These are phyloP conservation scores for Casuarina equisetifolia DNA, from an alignment of 306 rosid species.

Conservation along the genomic window DNA sequence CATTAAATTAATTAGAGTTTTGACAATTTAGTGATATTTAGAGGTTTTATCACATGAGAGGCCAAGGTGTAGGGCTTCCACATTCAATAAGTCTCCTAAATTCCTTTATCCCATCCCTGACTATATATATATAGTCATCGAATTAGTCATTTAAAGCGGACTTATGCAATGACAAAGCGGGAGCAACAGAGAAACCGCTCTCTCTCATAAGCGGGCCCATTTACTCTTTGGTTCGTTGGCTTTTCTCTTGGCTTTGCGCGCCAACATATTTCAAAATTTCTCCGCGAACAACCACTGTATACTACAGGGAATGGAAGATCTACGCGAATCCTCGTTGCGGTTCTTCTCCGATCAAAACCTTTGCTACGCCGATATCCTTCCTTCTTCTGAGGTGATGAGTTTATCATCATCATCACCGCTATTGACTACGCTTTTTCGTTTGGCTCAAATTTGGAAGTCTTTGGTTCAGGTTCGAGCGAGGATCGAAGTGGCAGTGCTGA, in stretches of 20 bases:
- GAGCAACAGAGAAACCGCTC: too few species aligned
- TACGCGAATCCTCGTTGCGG: slow-evolving; percentile 42
- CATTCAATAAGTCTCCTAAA: too few species aligned
- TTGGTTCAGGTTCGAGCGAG: slow-evolving; percentile 63
- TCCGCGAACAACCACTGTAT: neutral
- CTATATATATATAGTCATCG: too few species aligned
- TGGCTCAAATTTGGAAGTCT: neutral
- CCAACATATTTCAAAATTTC: slow-evolving; percentile 20
- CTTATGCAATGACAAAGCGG: too few species aligned
- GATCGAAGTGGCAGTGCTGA: slow-evolving; percentile 85
- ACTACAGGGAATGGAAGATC: slow-evolving; percentile 47
- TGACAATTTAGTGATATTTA: too few species aligned
- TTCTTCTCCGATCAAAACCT: slow-evolving; percentile 85
- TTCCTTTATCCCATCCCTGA: too few species aligned
- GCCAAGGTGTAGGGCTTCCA: too few species aligned
- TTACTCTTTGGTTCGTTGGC: neutral
- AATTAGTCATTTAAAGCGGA: too few species aligned
- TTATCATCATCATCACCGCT: slow-evolving; percentile 4
- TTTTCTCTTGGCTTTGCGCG: slow-evolving; percentile 13
- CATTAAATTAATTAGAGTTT: too few species aligned
- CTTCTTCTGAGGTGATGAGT: slow-evolving; percentile 50
- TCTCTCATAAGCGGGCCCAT: too few species aligned
- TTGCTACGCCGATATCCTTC: slow-evolving; percentile 67
- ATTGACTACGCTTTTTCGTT: neutral
- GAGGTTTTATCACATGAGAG: too few species aligned